Base-by-base conservation (phyloP, 2,329 filamentous ascomycete genomes). In the Arthrobotrys iridis region DNA sequence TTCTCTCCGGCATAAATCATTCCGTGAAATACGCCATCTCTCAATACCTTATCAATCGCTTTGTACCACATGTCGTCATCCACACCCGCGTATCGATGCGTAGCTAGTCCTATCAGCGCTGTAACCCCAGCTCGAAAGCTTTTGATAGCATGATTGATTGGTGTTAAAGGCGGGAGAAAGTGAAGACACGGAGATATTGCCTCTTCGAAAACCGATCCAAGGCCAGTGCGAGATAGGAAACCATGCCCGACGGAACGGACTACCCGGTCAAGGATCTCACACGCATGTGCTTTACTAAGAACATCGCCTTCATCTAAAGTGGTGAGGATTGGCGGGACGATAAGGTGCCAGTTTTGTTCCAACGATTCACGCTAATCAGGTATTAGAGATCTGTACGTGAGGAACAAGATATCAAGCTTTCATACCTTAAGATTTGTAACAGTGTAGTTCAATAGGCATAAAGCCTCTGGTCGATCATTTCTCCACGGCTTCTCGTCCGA, bases 121-220 rank as follows among this genome's bases (percentile, higher is more conserved):
- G 20, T 18, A 15, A 78, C 78, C 13, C 68, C 71, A 0, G 77
- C 76, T 7, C 26, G 28, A 6, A 78, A 73, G 18, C 78, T 58
- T 24, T 57, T 73, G 18, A 73, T 48, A 10, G 77, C 50, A 26
- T 77, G 65, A 0, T 68, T 46, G 13, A 66, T 35, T 0, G 78
- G 77, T 6, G 78, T 79, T 11, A 79, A 52, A 6, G 78, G 78
- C n/a, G 78, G 78, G 2, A 79, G 64, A 7, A 72, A 73, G 22
- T 77, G 72, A 7, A 79, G 64, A 43, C 60, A 74, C 1, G 78
- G 77, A 3, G 72, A 55, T 7, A 78, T 67, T 3, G 78, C 77
- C 30, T 78, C 77, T 67, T 78, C 78, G n/a, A 79, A 67, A 0
- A 79, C 78, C 1, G 77, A 70, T 0, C 50, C 77, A 33, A 79